These are phyloP conservation scores for Vitis hybrid DNA, from an alignment of 177 flowering plant species.

Conservation along the genomic window DNA sequence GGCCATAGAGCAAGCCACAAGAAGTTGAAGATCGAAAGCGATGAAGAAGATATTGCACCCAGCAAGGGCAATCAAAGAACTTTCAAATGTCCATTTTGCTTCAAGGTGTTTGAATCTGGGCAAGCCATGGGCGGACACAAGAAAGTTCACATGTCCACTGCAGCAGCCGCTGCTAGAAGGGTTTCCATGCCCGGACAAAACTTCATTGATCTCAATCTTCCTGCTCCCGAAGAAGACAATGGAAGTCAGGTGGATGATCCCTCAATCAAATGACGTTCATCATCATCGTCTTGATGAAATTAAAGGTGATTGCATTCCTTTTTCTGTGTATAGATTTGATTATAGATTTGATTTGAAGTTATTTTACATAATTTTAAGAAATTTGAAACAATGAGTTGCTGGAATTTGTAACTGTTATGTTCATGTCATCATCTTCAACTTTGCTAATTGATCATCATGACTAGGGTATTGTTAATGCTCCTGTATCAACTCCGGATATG, in stretches of 20 bases:
- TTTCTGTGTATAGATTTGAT: no score
- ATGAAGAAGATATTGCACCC: background rate
- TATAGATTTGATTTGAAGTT: no score
- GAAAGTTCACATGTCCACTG: constrained; percentile 22
- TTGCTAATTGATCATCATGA: no score
- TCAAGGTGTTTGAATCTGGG: constrained; percentile 28
- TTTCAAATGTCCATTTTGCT: constrained; percentile 26
- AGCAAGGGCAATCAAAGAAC: background rate
- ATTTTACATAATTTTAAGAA: no score
- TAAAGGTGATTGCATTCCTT: no score
- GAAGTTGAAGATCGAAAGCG: constrained; percentile 9
- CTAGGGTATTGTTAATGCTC: no score
- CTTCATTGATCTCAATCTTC: constrained; percentile 31
- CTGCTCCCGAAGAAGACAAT: constrained; percentile 19
- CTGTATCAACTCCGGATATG: no score
- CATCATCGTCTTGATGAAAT: no score
- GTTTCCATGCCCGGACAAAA: background rate
- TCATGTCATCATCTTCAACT: no score
- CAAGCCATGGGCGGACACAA: constrained; percentile 40
- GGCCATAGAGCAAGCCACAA: constrained; percentile 36
- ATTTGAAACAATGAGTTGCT: no score
- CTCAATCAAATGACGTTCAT: no score
- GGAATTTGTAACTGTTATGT: no score
- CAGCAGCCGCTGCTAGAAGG: background rate
- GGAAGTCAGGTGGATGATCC: background rate